phyloP scores from a whole-genome alignment of 116 monocot genomes.

The Thalassia testudinum region DNA sequence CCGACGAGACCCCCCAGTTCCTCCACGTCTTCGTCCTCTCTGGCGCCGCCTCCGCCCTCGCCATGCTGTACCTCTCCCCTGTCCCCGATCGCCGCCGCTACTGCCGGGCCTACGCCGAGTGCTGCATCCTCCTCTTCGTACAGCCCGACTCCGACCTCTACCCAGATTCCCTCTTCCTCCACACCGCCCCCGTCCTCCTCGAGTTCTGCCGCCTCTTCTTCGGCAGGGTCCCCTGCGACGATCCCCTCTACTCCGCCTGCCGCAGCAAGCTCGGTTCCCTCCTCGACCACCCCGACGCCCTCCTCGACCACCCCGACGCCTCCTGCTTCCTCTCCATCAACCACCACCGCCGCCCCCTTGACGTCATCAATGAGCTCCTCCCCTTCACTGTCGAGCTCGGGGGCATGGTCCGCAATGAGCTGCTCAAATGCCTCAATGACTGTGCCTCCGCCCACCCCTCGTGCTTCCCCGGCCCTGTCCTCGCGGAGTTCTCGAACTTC shows the following conservation, averaged over 20 bases:
- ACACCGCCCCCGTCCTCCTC: constrained; percentile 24
- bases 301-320: constrained; percentile 2
- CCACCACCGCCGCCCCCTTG: neutral
- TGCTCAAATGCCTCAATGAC: constrained; percentile 5
- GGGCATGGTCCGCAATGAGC: constrained; percentile 5
- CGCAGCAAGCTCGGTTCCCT: constrained; percentile 22
- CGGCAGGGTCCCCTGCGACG: constrained; percentile 14
- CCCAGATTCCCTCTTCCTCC: constrained; percentile 5
- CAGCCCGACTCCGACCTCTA: constrained; percentile 1
- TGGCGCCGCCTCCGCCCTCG: constrained; percentile 35
- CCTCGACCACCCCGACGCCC: constrained; percentile 3
- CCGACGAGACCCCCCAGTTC: constrained; percentile 12
- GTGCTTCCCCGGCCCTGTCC: neutral
- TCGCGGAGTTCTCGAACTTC: constrained; percentile 48
- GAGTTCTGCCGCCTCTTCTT: constrained; percentile 51
- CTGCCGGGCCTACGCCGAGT: constrained; percentile 8
- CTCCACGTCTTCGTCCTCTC: constrained; percentile 34
- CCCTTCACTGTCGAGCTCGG: constrained; percentile 41
- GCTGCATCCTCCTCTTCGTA: constrained; percentile 27
- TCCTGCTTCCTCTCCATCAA: neutral
- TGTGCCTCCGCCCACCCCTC: constrained; percentile 4
- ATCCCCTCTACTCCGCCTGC: constrained; percentile 35
- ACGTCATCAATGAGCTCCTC: constrained; percentile 20
- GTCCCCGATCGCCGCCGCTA: no score
- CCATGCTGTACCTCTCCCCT: constrained; percentile 27